Base-by-base conservation (phyloP, 2,329 filamentous ascomycete genomes). In the Tolypocladium pustulatum region DNA sequence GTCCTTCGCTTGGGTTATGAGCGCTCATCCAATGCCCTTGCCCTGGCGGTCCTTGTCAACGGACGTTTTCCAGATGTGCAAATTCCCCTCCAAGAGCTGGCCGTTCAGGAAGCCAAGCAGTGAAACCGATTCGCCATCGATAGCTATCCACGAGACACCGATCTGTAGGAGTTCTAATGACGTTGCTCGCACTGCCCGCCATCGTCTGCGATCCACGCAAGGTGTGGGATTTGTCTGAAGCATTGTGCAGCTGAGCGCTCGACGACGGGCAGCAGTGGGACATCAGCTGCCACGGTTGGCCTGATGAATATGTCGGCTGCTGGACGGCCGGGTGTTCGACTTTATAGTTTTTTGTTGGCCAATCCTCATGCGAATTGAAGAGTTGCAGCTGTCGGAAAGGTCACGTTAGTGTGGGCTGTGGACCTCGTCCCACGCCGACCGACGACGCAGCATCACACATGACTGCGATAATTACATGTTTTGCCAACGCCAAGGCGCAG, bases 31-130 rank as follows among this genome's bases (percentile, higher is more conserved):
- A 25, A 62, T 57, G 12, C 61, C 59, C 34, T 58, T 58, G 2
- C 56, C 52, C 55, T 61, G 55, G n/a, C 55, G 43, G 6, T 55
- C n/a, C 5, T 41, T 43, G 41, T 51, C 27, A 2, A 63, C 60
- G 3, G 61, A 61, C 58, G 59, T 61, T 55, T 63, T 58, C 58
- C 60, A 63, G 8, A 63, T 58, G 58, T 63, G 58, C 32, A 60
- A 38, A 32, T 55, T 46, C 17, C 58, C 60, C 8, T 59, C 51
- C n/a, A 61, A 25, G 1, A 58, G 25, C 36, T 59, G 51, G 57
- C 60, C 57, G 53, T 61, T 63, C 15, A 63, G 46, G 46, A 61
- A 63, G 2, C 58, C 60, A n/a, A 63, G 40, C 3, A 57, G 59
- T 13, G n/a, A 34, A 7, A 20, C 13, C 27, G 46, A 25, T 27